Percentiles rank a stretch among this genome's conserved stretches.
These are phyloP conservation scores for Suhomyces bribrorum DNA, from an alignment of 1,139 yeast species.

Conservation along the genomic window DNA sequence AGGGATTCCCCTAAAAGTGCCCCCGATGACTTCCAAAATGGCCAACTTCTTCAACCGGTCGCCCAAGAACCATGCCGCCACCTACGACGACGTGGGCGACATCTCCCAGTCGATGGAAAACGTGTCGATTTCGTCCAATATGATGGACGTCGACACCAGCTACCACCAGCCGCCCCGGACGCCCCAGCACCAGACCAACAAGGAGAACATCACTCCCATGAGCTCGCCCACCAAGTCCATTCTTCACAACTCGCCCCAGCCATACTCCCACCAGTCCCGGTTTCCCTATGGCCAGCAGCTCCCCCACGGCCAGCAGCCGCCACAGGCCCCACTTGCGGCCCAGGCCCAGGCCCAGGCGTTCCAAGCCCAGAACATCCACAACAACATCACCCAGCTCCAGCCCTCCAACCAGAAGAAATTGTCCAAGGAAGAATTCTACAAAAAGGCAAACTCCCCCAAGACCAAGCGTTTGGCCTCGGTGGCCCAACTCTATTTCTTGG, in stretches of 20 bases:
- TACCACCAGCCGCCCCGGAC: slow-evolving; percentile 21
- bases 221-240: slow-evolving; percentile 47
- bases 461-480: slow-evolving; percentile 88
- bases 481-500: slow-evolving; percentile 79
- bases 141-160: slow-evolving; percentile 45
- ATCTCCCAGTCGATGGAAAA: slow-evolving; percentile 50
- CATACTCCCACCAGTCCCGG: slow-evolving; percentile 12
- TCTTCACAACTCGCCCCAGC: slow-evolving; percentile 36
- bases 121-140: slow-evolving; percentile 37
- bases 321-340: background rate
- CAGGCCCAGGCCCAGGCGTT: slow-evolving; percentile 6
- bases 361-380: slow-evolving; percentile 18
- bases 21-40: slow-evolving; percentile 17
- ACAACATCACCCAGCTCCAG: slow-evolving; percentile 41
- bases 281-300: slow-evolving; percentile 25
- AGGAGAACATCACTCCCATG: slow-evolving; percentile 49
- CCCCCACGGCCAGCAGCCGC: slow-evolving; percentile 17
- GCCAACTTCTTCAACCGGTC: slow-evolving; percentile 27
- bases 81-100: slow-evolving; percentile 25
- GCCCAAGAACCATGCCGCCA: slow-evolving; percentile 22
- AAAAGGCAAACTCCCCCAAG: slow-evolving; percentile 68
- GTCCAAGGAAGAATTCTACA: slow-evolving; percentile 49
- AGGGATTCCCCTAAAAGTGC: too few species aligned
- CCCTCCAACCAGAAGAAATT: slow-evolving; percentile 24
- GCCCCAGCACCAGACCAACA: slow-evolving; percentile 26